Percentiles rank a stretch among this genome's conserved stretches.
Evolutionary conservation across 2,329 filamentous ascomycete species (phyloP).

Genomic region (Epichloe bromicola): DNA sequence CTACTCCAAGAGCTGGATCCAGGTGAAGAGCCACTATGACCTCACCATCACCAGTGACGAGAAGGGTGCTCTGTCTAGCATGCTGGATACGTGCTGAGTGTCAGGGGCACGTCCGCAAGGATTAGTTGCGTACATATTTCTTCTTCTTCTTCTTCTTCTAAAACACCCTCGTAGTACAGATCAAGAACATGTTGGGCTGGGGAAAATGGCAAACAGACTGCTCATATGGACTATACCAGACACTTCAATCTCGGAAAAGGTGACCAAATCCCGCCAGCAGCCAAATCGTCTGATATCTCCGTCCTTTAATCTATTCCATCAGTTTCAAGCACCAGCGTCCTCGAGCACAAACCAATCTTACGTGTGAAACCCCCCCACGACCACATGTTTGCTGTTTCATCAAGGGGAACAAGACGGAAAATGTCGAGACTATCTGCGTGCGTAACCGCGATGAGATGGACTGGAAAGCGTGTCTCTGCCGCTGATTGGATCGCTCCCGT

Average conservation of each 20-base stretch:
- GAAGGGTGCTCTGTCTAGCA: constrained; percentile 49
- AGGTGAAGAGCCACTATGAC: constrained; percentile 61
- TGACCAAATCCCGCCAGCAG: background rate
- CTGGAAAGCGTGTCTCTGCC: too few species aligned
- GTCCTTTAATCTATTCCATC: background rate
- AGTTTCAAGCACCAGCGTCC: background rate
- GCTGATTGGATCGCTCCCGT: background rate
- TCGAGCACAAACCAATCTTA: background rate
- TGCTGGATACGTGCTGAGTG: constrained; percentile 20
- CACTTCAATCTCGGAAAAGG: too few species aligned
- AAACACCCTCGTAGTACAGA: background rate
- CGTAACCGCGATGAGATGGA: background rate
- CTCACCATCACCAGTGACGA: constrained; percentile 59
- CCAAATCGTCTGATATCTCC: background rate
- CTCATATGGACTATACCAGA: background rate
- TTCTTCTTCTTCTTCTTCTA: too few species aligned
- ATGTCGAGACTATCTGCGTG: background rate
- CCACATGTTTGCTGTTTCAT: constrained; percentile 3
- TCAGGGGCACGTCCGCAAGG: background rate
- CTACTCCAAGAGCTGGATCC: constrained; percentile 65
- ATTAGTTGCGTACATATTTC: background rate
- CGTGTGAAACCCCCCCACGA: background rate
- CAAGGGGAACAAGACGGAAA: background rate
- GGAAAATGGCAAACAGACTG: background rate
- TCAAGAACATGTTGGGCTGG: too few species aligned